Conservation (phyloP, 257 asterid genomes). For the Ophiorrhiza pumila region DNA sequence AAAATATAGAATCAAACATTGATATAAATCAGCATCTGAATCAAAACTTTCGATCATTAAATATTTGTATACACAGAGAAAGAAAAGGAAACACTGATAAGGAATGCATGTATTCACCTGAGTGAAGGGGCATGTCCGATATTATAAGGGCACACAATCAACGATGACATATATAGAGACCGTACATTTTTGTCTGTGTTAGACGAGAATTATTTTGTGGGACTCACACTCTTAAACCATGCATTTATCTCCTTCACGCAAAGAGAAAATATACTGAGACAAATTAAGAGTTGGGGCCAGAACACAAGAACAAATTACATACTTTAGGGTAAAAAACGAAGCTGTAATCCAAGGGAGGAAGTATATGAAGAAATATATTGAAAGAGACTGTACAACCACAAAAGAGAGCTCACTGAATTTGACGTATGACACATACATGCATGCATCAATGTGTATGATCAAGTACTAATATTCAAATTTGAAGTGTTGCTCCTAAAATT, state of each 20-base stretch:
- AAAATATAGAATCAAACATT: too few relatives aligned
- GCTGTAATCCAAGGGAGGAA: not conserved
- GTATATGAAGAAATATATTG: not conserved
- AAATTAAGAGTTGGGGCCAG: slow-evolving; percentile 22
- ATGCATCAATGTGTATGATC: not conserved
- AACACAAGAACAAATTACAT: slow-evolving; percentile 6
- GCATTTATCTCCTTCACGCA: slow-evolving; percentile 7
- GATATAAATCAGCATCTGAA: too few relatives aligned
- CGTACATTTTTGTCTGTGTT: slow-evolving; percentile 18
- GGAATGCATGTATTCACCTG: not conserved
- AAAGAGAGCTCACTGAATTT: not conserved
- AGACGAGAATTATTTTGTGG: slow-evolving; percentile 19
- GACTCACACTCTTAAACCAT: slow-evolving; percentile 9
- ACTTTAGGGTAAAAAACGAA: not conserved
- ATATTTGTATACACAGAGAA: too few relatives aligned
- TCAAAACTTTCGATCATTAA: too few relatives aligned
- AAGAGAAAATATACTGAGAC: slow-evolving; percentile 2
- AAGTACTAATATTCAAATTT: not conserved
- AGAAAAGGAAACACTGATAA: not conserved
- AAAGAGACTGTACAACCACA: slow-evolving; percentile 1
- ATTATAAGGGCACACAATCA: slow-evolving; percentile 6
- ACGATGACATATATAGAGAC: not conserved
- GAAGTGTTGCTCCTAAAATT: not conserved
- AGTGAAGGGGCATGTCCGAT: not conserved
- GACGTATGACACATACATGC: not conserved